These are phyloP conservation scores for Simplicillium sp. DNA, from an alignment of 2,329 filamentous ascomycete genomes.

Conservation along the genomic window DNA sequence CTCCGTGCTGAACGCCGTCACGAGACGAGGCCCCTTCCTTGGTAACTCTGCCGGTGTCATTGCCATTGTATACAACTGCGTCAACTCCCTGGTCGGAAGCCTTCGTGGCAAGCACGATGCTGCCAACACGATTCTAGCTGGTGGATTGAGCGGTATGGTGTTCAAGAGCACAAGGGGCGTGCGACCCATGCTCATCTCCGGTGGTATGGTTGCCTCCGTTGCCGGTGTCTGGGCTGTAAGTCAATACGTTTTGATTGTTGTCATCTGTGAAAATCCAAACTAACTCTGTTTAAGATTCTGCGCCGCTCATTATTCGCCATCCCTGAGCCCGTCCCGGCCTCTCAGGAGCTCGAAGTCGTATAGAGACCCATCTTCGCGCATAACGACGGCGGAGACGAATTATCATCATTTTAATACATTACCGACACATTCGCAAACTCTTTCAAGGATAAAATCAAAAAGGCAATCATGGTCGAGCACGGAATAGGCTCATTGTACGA, in stretches of 20 bases:
- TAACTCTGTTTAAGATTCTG: slow-evolving; percentile 17
- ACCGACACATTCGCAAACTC: no score
- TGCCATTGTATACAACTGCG: slow-evolving; percentile 90
- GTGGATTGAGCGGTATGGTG: slow-evolving; percentile 79
- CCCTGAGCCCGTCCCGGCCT: slow-evolving; percentile 16
- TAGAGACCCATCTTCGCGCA: background rate
- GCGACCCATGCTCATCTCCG: slow-evolving; percentile 89
- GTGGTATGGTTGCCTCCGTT: slow-evolving; percentile 75
- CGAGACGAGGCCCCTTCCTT: slow-evolving; percentile 83
- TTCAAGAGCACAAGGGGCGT: slow-evolving; percentile 94
- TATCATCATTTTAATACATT: no score
- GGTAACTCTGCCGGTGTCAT: slow-evolving; percentile 95
- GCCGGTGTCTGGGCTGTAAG: slow-evolving; percentile 88
- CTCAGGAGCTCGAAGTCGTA: slow-evolving; percentile 6
- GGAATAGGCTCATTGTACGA: no score
- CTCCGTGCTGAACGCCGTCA: slow-evolving; percentile 89
- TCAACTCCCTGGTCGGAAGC: slow-evolving; percentile 77
- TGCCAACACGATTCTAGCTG: slow-evolving; percentile 78
- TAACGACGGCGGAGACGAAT: background rate
- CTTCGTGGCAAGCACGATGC: slow-evolving; percentile 80
- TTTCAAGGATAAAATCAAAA: no score
- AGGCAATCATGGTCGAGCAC: no score
- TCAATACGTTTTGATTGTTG: slow-evolving; percentile 15
- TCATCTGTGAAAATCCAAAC: slow-evolving; percentile 2
- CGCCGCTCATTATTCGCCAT: slow-evolving; percentile 33